A percentile compares a stretch with the other conserved stretches of the same genome.
phyloP scores from a whole-genome alignment of 139 green algal species.

The Trebouxia sp. region DNA sequence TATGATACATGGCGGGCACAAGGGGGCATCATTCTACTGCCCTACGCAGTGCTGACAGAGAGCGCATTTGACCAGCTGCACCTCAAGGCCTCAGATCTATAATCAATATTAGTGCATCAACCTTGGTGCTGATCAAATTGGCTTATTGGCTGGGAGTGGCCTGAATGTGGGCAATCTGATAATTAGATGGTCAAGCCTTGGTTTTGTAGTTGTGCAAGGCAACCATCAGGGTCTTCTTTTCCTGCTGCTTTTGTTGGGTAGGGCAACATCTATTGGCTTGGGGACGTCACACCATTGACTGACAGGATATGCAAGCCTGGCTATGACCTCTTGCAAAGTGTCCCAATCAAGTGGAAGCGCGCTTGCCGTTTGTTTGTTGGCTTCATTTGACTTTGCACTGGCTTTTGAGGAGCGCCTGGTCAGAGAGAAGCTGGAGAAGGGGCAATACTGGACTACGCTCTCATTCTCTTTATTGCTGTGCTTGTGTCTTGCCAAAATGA shows the following conservation, averaged over 20 bases:
- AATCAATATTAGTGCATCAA: too few relatives aligned
- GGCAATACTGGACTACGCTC: constrained; percentile 8
- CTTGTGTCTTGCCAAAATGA: background rate
- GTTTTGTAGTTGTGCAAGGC: background rate
- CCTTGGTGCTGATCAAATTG: too few relatives aligned
- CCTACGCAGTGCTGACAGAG: too few relatives aligned
- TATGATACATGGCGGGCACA: background rate
- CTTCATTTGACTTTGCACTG: background rate
- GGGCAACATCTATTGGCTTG: background rate
- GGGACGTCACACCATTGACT: constrained; percentile 3
- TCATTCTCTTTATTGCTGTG: constrained; percentile 19
- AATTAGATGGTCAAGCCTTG: too few relatives aligned
- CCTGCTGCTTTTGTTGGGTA: background rate
- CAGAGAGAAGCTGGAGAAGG: background rate
- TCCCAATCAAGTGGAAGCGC: background rate
- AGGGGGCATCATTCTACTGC: too few relatives aligned
- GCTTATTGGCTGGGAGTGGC: too few relatives aligned
- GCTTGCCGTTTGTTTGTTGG: background rate
- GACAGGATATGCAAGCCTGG: background rate
- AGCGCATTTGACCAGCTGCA: too few relatives aligned
- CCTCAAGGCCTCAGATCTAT: too few relatives aligned
- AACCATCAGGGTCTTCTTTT: background rate
- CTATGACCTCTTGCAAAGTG: background rate
- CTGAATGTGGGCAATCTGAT: too few relatives aligned
- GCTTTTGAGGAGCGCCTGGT: constrained; percentile 6